phyloP scores from a whole-genome alignment of 495 filamentous ascomycete genomes.

The Cercophora samala region DNA sequence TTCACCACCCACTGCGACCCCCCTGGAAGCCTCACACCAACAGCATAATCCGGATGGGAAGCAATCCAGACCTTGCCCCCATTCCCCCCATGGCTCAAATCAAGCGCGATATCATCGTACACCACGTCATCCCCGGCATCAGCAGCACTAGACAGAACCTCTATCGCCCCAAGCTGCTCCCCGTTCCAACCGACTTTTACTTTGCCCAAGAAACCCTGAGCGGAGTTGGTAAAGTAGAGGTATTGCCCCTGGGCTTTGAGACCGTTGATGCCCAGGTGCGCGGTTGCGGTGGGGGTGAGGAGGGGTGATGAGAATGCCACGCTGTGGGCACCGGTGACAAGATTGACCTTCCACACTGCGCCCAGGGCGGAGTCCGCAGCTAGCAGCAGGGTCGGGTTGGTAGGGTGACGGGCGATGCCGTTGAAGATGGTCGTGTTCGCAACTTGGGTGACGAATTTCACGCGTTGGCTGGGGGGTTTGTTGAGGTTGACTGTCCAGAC shows the following conservation, averaged over 20 bases:
- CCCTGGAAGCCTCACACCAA: slow-evolving; percentile 7
- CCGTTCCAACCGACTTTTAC: slow-evolving; percentile 31
- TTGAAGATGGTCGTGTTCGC: slow-evolving; percentile 40
- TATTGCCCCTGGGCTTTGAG: slow-evolving; percentile 30
- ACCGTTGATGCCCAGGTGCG: slow-evolving; percentile 45
- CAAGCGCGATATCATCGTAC: slow-evolving; percentile 25
- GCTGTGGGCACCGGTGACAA: slow-evolving; percentile 25
- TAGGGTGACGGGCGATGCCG: slow-evolving; percentile 29
- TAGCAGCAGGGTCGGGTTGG: slow-evolving; percentile 23
- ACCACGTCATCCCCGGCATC: slow-evolving; percentile 16
- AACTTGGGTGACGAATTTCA: slow-evolving; percentile 33
- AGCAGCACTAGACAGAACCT: slow-evolving; percentile 18
- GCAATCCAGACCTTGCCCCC: slow-evolving; percentile 19
- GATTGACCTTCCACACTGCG: slow-evolving; percentile 35
- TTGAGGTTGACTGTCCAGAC: slow-evolving; percentile 32
- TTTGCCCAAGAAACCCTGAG: slow-evolving; percentile 33
- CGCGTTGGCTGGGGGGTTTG: slow-evolving; percentile 6
- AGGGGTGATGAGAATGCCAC: slow-evolving; percentile 19
- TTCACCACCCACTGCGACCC: slow-evolving; percentile 15
- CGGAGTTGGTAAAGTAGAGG: slow-evolving; percentile 47
- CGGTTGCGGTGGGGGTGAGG: slow-evolving; percentile 19
- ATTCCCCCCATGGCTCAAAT: not conserved
- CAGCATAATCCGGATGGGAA: slow-evolving; percentile 18
- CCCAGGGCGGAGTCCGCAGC: slow-evolving; percentile 40
- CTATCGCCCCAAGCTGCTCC: slow-evolving; percentile 11